phyloP scores from a whole-genome alignment of 768 basidiomycete species.

The Boletus tomentosulus region DNA sequence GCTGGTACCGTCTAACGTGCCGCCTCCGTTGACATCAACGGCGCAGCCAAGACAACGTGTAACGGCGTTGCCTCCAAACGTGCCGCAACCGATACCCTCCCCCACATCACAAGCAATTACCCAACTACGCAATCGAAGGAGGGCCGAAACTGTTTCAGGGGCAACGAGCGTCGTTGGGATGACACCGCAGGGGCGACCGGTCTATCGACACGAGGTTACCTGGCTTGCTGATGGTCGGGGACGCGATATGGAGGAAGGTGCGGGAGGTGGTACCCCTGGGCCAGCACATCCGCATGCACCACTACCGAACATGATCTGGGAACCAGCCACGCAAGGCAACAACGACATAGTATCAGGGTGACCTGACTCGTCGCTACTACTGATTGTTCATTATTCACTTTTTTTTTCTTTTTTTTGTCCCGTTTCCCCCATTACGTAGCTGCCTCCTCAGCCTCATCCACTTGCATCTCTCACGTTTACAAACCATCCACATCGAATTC shows the following conservation, averaged over 20 bases:
- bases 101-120: conserved; percentile 14
- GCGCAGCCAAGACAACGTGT: conserved; percentile 25
- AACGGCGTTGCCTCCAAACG: conserved; percentile 26
- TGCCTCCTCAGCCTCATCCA: conserved; percentile 1
- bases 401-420: neutral
- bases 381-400: conserved; percentile 1
- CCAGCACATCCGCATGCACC: conserved; percentile 19
- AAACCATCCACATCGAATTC: neutral
- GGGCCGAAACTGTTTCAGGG: conserved; percentile 34
- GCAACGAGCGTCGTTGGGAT: conserved; percentile 24
- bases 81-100: conserved; percentile 20
- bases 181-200: conserved; percentile 26
- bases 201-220: conserved; percentile 27
- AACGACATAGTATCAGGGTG: conserved; percentile 31
- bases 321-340: conserved; percentile 24
- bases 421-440: neutral
- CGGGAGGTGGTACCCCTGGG: conserved; percentile 13
- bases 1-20: conserved; percentile 8
- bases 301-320: conserved; percentile 28
- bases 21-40: conserved; percentile 11
- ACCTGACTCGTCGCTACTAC: conserved; percentile 4
- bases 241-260: conserved; percentile 18
- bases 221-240: conserved; percentile 24
- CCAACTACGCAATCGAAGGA: conserved; percentile 27
- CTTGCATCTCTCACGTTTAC: conserved; percentile 1